These are phyloP conservation scores for Penicillium sp. DNA, from an alignment of 2,329 filamentous ascomycete species.

Conservation along the genomic window DNA sequence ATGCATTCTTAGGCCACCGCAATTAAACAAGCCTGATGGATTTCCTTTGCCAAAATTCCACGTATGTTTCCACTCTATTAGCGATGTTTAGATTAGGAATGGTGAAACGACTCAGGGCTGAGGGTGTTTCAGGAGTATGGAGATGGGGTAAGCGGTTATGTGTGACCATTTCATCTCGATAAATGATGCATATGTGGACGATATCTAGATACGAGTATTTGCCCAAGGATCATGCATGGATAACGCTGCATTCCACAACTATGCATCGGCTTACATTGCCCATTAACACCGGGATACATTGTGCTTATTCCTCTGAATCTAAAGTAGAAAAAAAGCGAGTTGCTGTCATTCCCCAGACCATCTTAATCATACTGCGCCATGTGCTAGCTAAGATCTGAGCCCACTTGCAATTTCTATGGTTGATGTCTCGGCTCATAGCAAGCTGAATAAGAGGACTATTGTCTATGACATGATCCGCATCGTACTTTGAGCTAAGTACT, in stretches of 20 bases:
- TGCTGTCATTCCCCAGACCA: background rate
- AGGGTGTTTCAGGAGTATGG: background rate
- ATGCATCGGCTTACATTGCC: too few relatives aligned
- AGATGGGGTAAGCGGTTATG: background rate
- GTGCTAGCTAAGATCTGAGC: too few relatives aligned
- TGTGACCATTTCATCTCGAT: background rate
- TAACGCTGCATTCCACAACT: background rate
- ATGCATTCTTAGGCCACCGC: conserved; percentile 9
- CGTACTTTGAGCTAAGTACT: too few relatives aligned
- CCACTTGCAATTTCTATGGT: too few relatives aligned
- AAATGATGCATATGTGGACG: background rate
- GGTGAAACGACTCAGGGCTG: background rate
- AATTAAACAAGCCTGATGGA: background rate
- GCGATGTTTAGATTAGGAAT: background rate
- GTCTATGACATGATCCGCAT: too few relatives aligned
- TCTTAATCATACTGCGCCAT: too few relatives aligned
- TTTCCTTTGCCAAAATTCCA: background rate
- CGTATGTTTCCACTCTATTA: background rate
- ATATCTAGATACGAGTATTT: background rate
- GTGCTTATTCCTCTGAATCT: background rate
- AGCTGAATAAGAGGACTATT: too few relatives aligned
- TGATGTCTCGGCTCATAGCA: too few relatives aligned
- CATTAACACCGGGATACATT: background rate
- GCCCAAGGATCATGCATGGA: background rate
- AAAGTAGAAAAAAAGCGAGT: background rate